Evolutionary conservation across 1,139 yeast species (phyloP), one percentile per base, ranked within the genome.

Genomic region (Geotrichum siamense): DNA sequence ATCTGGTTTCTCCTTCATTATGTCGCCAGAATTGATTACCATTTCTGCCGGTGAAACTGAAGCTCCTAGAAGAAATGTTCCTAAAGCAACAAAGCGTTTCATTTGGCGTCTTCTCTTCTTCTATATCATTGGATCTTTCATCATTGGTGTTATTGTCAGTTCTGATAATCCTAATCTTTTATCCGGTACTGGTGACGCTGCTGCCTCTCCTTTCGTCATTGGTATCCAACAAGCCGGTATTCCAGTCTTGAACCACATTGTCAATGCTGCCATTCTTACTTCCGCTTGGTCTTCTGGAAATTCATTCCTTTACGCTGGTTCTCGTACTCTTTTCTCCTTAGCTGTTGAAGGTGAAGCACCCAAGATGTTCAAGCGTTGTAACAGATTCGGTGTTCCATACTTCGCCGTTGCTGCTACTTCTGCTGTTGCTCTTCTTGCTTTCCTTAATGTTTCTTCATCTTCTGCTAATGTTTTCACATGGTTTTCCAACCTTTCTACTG

Each of bases 41-140:
- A 70, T 83, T 50, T 81, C 87, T 19, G 84, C 87, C 30, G 83
- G 86, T 23, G 91, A 82, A 63, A 76, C 87, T 37, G 71, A 71
- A 37, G 77, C 80, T 55, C 89, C 89, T 47, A 70, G 80, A 59
- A 68, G 70, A 54, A 68, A 79, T 17, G 68, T 79, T 48, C 82
- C 84, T 50, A 69, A 69, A 53, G 82, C 83, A 32, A 74, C 75
- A 49, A 74, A 74, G 54, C 78, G 77, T 51, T 80, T 77, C 28
- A 71, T 75, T 58, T 76, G 78, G 74, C 71, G 84, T 63, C 71
- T 78, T 50, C 57, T 78, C 22, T 63, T 76, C 45, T 76, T 79
- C 62, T 78, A 76, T 61, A 62, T 78, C 44, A 57, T 73, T 17
- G 72, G 79, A 3, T 64, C 78, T 50, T 64, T 75, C 36, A 65